Base-by-base conservation (phyloP, 495 filamentous ascomycete genomes). In the Articulospora tetracladia region DNA sequence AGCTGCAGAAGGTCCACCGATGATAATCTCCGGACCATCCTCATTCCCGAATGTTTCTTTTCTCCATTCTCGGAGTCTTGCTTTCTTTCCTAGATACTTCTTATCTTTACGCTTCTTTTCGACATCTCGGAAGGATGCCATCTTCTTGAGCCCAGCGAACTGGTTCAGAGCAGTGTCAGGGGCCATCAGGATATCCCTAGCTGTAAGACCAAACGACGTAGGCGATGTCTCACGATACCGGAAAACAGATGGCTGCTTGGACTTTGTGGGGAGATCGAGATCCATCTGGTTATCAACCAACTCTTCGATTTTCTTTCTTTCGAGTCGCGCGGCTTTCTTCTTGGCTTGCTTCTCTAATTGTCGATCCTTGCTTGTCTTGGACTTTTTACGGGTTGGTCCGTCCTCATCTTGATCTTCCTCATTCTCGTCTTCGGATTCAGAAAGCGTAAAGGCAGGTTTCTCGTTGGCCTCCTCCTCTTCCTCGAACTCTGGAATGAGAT, bases 171-270 rank as follows among this genome's bases (percentile, higher is more conserved):
- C 88, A 7, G 83, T 76, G 73, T 98, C 94, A 6, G 77, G 74
- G 10, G 94, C 94, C 75, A 96, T 88, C 12, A 98, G 82, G 60
- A 98, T 97, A 72, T 98, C 94, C 49, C 85, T 82, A 1, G 93
- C 81, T 1, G 89, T 93, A 53, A 98, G 79, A 50, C 94, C 94
- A 73, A 95, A 98, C 28, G 89, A 84, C 27, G 84, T 86, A 4
- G 94, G 93, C 0, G 91, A 95, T 10, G 94, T 96, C 67, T 96
- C 92, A 63, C 95, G 89, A 75, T 98, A 98, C 17, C 89, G 86
- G 80, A 98, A 98, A 24, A 79, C 73, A 52, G 76, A 63, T 47
- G 79, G 77, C 61, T 82, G 81, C 66, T 82, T 85, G 23, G 80
- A 77, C 23, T 77, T 67, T 56, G 30, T 64, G 54, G 59, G 51